Evolutionary conservation across 805 yeast species (phyloP), one percentile per base, ranked within the genome.

Genomic region (Novakomyces olei): DNA sequence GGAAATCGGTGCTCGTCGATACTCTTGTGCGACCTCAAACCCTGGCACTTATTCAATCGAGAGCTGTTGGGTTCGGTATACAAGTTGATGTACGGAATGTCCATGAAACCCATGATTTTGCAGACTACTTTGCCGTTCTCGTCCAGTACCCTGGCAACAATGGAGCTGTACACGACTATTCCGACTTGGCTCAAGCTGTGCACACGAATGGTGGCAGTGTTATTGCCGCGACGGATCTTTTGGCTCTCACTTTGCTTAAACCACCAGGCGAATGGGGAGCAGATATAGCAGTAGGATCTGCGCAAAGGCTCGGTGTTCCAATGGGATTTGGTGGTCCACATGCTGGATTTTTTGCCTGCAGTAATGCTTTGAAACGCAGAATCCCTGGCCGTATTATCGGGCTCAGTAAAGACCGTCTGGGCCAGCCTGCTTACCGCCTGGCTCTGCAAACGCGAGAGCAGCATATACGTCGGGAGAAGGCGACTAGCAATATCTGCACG

Each of bases 311-410:
- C 45, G 98, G 98, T 47, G 95, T 85, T 26, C 96, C 98, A 35
- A 67, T 85, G 60, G 98, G 96, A 5, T 88, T 71, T 50, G 98
- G 98, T 47, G 98, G 98, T 15, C 98, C 98, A 3, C 98, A 88
- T 53, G 96, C 98, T 30, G 98, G 93, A 1, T 88, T 79, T 57
- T 83, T 88, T 45, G 79, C 96, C 5, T 92, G 85, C 26, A 63
- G 69, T n/a, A 68, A 71, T 37, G 64, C 69, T 35, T 63, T 75
- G 44, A 78, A 79, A 49, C 69, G 98, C 50, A 88, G 83, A 54
- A 80, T 88, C 52, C 98, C 98, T 2, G 98, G 98, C 28, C 68
- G 98, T 58, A 67, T 88, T 35, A 83, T 88, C 35, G 98, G 98
- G 48, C 70, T 78, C 26, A 72, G 92, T 26, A 79, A 78, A 50